These are phyloP conservation scores for Lactarius sanguifluus DNA, from an alignment of 768 basidiomycete species.

Conservation along the genomic window DNA sequence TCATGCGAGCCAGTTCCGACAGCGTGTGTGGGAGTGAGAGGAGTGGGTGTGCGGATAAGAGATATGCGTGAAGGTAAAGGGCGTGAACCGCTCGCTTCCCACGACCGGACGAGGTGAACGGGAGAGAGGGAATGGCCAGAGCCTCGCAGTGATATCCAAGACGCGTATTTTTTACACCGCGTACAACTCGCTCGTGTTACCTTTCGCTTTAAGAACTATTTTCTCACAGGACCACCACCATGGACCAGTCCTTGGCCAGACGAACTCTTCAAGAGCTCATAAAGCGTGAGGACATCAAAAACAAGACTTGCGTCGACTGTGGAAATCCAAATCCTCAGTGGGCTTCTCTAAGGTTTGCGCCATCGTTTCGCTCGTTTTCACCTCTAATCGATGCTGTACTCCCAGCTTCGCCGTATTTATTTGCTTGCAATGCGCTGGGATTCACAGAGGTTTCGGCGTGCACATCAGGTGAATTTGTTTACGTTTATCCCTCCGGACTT, in stretches of 20 bases:
- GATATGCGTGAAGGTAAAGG: neutral
- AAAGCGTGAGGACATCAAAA: slow-evolving; percentile 66
- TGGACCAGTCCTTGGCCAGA: slow-evolving; percentile 65
- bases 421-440: slow-evolving; percentile 85
- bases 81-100: slow-evolving; percentile 7
- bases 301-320: slow-evolving; percentile 82
- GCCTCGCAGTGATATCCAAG: neutral
- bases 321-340: slow-evolving; percentile 91
- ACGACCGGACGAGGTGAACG: neutral
- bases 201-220: slow-evolving; percentile 9
- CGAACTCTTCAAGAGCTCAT: slow-evolving; percentile 73
- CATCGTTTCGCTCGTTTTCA: neutral
- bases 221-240: slow-evolving; percentile 28
- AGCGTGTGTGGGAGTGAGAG: slow-evolving; percentile 22
- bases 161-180: neutral
- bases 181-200: neutral
- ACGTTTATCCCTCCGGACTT: neutral
- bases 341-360: slow-evolving; percentile 73
- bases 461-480: slow-evolving; percentile 67
- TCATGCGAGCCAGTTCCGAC: slow-evolving; percentile 44
- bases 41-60: slow-evolving; percentile 25
- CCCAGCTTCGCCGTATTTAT: slow-evolving; percentile 81
- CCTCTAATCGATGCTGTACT: slow-evolving; percentile 10
- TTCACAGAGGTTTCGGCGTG: slow-evolving; percentile 89
- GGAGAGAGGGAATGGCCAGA: neutral